phyloP scores from a whole-genome alignment of 208 protist genomes.

The Leishmania tropica region DNA sequence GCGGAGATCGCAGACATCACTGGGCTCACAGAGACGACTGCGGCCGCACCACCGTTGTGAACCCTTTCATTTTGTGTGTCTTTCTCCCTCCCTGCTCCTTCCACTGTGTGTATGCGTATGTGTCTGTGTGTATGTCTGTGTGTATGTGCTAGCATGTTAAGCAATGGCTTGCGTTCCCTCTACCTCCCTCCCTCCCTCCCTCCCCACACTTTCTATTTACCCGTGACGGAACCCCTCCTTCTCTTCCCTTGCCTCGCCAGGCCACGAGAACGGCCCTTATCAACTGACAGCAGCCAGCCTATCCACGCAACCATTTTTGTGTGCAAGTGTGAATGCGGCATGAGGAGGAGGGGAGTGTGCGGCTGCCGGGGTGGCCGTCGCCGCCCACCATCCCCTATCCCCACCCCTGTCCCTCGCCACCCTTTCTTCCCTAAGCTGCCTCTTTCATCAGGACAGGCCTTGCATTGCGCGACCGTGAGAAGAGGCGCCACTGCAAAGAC shows the following conservation, averaged over 20 bases:
- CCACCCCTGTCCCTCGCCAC: not conserved
- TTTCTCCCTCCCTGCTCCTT: conserved; percentile 17
- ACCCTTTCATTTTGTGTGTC: not conserved
- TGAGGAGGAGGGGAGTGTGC: not conserved
- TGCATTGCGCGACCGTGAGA: not conserved
- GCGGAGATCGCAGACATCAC: not conserved
- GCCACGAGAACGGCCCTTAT: not conserved
- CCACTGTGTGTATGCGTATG: not conserved
- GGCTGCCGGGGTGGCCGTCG: not conserved
- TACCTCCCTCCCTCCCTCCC: not conserved
- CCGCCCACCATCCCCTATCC: not conserved
- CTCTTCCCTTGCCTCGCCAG: not conserved
- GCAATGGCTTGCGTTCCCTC: not conserved
- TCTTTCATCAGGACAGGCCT: not conserved
- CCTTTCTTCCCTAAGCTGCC: not conserved
- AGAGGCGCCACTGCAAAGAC: not conserved
- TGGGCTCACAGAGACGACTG: not conserved
- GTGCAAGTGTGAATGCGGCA: not conserved
- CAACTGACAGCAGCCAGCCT: not conserved
- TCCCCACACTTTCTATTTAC: not conserved
- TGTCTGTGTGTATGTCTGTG: conserved; percentile 1
- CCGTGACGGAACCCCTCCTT: not conserved
- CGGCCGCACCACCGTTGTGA: not conserved
- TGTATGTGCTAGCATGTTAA: not conserved
- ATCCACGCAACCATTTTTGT: not conserved